phyloP scores from a whole-genome alignment of 495 filamentous ascomycete genomes.

The Aspergillus bridgeri region DNA sequence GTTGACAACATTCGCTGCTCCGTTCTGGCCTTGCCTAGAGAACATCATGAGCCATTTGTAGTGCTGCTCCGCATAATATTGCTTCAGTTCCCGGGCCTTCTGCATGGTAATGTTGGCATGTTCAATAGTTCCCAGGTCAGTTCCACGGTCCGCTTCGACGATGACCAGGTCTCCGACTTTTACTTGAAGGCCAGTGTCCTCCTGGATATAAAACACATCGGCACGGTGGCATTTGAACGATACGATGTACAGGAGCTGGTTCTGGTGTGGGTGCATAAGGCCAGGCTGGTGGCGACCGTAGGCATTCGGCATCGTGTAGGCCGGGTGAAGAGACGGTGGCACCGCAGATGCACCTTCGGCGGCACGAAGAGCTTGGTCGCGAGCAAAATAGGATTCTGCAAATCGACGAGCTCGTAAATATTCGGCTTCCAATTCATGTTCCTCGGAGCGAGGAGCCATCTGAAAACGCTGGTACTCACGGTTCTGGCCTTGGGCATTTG shows the following conservation, averaged over 20 bases:
- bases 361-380: slow-evolving; percentile 40
- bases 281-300: slow-evolving; percentile 57
- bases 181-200: slow-evolving; percentile 87
- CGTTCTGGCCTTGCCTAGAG: slow-evolving; percentile 63
- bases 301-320: slow-evolving; percentile 49
- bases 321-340: slow-evolving; percentile 45
- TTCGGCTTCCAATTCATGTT: slow-evolving; percentile 36
- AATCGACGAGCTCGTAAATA: slow-evolving; percentile 45
- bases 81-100: slow-evolving; percentile 81
- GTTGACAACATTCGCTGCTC: slow-evolving; percentile 54
- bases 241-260: slow-evolving; percentile 85
- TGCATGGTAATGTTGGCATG: slow-evolving; percentile 79
- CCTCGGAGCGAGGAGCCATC: slow-evolving; percentile 30
- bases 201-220: slow-evolving; percentile 94
- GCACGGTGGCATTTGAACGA: slow-evolving; percentile 93
- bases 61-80: slow-evolving; percentile 86
- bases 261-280: slow-evolving; percentile 66
- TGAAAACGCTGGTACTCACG: slow-evolving; percentile 44
- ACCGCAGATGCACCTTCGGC: slow-evolving; percentile 37
- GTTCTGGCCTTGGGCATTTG: slow-evolving; percentile 34
- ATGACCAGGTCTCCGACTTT: slow-evolving; percentile 92
- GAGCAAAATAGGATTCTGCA: slow-evolving; percentile 50
- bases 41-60: slow-evolving; percentile 98
- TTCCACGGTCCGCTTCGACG: slow-evolving; percentile 94
- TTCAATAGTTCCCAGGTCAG: slow-evolving; percentile 90